Evolutionary conservation across 2,329 filamentous ascomycete genomes (phyloP).

Genomic region (Tolypocladium ophioglossoides): DNA sequence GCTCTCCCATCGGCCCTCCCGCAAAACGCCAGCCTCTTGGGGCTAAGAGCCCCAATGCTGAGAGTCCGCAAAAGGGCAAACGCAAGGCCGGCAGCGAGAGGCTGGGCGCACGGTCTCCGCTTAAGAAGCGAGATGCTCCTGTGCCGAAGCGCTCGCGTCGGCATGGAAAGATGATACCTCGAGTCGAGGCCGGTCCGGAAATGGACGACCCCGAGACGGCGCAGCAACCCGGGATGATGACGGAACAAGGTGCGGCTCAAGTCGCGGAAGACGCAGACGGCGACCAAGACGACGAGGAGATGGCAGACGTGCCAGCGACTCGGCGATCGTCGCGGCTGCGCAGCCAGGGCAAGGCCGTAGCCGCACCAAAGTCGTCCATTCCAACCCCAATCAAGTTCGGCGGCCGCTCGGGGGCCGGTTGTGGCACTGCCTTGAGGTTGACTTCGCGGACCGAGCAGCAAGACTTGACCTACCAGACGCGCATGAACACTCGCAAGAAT

Average conservation of each 20-base stretch:
- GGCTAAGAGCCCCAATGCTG: conserved; percentile 24
- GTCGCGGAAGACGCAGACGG: not conserved
- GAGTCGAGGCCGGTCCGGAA: not conserved
- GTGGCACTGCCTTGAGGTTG: conserved; percentile 11
- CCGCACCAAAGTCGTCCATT: conserved; percentile 19
- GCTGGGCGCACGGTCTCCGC: conserved; percentile 9
- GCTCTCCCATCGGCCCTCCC: conserved; percentile 17
- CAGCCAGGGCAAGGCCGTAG: conserved; percentile 6
- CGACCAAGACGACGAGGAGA: conserved; percentile 7
- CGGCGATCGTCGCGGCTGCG: conserved; percentile 24
- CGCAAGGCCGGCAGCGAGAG: conserved; percentile 17
- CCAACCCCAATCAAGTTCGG: conserved; percentile 23
- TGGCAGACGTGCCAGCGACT: conserved; percentile 7
- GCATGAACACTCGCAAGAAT: conserved; percentile 23
- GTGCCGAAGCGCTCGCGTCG: conserved; percentile 14
- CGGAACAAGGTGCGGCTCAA: not conserved
- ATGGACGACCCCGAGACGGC: not conserved
- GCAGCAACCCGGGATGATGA: not conserved
- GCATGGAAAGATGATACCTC: conserved; percentile 4
- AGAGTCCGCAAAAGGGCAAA: conserved; percentile 21
- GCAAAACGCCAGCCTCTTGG: conserved; percentile 19
- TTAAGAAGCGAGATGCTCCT: conserved; percentile 10
- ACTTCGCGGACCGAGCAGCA: conserved; percentile 17
- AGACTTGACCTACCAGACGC: conserved; percentile 21
- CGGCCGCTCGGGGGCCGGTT: conserved; percentile 8